phyloP scores from a whole-genome alignment of 306 rosid species.

The Pyrus communis region DNA sequence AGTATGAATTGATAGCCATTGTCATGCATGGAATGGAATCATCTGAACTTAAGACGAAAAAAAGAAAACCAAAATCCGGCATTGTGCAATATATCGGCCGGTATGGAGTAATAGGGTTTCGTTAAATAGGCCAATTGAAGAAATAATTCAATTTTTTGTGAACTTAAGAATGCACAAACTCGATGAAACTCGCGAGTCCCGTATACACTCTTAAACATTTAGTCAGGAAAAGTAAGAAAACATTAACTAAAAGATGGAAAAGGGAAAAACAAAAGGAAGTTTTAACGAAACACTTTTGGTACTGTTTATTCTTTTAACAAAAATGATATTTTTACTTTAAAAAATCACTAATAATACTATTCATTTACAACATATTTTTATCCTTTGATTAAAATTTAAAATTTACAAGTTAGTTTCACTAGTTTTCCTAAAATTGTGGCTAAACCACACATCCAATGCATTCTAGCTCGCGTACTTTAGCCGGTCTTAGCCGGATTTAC shows the following conservation, averaged over 20 bases:
- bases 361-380: no score
- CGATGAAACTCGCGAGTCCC: neutral
- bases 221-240: neutral
- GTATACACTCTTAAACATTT: neutral
- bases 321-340: no score
- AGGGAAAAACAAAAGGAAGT: neutral
- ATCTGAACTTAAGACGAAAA: neutral
- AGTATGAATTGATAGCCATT: no score
- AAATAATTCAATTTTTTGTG: no score
- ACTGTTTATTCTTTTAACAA: no score
- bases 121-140: neutral
- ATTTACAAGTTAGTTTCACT: fast-evolving
- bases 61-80: neutral
- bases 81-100: neutral
- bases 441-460: neutral
- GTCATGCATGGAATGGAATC: neutral
- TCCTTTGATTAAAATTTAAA: no score
- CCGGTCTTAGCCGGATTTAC: neutral
- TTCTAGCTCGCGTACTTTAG: neutral
- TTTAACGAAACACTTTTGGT: fast-evolving
- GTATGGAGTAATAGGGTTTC: neutral
- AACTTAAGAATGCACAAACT: neutral
- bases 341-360: no score
- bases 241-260: neutral
- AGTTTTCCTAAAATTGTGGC: neutral